Evolutionary conservation across 495 filamentous ascomycete species (phyloP), one percentile per base, ranked within the genome.

Genomic region (Talaromyces adpressus): DNA sequence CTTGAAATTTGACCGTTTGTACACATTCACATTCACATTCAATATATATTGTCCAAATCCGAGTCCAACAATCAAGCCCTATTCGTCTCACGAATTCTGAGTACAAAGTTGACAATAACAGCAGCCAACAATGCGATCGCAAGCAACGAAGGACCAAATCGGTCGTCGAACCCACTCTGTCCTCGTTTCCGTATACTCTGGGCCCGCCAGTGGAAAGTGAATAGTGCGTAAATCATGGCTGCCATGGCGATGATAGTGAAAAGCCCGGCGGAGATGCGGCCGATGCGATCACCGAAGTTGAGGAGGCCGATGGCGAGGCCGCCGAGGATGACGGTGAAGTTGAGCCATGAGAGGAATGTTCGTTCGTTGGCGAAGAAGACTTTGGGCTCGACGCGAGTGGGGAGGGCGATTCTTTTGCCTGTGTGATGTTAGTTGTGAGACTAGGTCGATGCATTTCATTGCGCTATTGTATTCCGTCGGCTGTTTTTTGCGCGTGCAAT

Each of bases 351-450:
- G 70, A 99, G 87, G 71, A 98, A 99, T 47, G 94, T 99, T 59
- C 94, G 92, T 81, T 99, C 94, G 81, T 98, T 98, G 75, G 94
- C 94, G 83, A 99, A 99, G 87, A 98, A 99, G 79, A 98, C 94
- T 77, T 99, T 99, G 45, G 94, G 94, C 74, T 99, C 94, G 75
- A 99, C 93, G 65, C 94, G 92, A 49, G 92, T 96, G 61, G 94
- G 94, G 65, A 99, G 91, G 65, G 95, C 93, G 74, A 99, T 99
- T 67, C 94, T 92, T 75, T 99, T 99, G 82, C 92, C 92, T 92
- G 58, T 25, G 41, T 61, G 51, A 57, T 5, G 25, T 57, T 39
- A 64, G 23, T 45, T 27, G 32, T 36, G 32, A 36, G 32, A 36
- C 9, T 25, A 64, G 36, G 14, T 9, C 2, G 36, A 41, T 16